Conservation (phyloP, 352 stramenopile species). For the Hyaloperonospora brassicae region DNA sequence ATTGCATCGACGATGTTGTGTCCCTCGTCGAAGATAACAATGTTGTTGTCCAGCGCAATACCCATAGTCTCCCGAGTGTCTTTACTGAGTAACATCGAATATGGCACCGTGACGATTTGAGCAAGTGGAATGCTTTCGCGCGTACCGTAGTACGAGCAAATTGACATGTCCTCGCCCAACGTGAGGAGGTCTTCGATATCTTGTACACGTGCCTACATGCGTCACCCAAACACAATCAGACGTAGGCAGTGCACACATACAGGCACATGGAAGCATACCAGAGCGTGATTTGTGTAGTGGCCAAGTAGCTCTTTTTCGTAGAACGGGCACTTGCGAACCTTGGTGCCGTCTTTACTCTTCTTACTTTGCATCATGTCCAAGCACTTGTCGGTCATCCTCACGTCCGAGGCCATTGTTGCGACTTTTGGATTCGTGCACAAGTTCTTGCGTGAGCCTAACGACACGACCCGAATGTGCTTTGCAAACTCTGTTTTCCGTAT, state of each 20-base stretch:
- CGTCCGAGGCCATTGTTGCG: slow-evolving; percentile 49
- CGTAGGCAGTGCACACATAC: not conserved
- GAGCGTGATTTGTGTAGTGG: slow-evolving; percentile 69
- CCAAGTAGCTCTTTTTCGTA: slow-evolving; percentile 70
- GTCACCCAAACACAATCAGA: slow-evolving; percentile 2
- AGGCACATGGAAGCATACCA: slow-evolving; percentile 34
- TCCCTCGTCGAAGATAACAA: slow-evolving; percentile 98
- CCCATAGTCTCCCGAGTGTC: slow-evolving; percentile 85
- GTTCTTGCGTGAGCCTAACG: slow-evolving; percentile 79
- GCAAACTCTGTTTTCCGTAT: slow-evolving; percentile 79
- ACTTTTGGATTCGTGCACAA: slow-evolving; percentile 77
- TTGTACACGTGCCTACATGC: slow-evolving; percentile 56
- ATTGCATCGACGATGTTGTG: slow-evolving; percentile 98
- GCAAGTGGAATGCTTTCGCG: slow-evolving; percentile 83
- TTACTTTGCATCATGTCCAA: slow-evolving; percentile 80
- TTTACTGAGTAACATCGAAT: slow-evolving; percentile 89
- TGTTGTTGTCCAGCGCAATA: slow-evolving; percentile 76
- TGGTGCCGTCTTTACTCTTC: slow-evolving; percentile 44
- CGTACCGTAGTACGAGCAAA: slow-evolving; percentile 97
- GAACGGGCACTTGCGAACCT: slow-evolving; percentile 66
- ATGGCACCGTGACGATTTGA: slow-evolving; percentile 89
- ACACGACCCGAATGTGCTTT: slow-evolving; percentile 62
- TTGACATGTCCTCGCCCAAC: slow-evolving; percentile 85
- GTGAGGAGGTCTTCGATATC: slow-evolving; percentile 95
- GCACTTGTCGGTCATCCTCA: slow-evolving; percentile 80